phyloP scores from a whole-genome alignment of 2,329 filamentous ascomycete species.

The Neofusicoccum ribis region DNA sequence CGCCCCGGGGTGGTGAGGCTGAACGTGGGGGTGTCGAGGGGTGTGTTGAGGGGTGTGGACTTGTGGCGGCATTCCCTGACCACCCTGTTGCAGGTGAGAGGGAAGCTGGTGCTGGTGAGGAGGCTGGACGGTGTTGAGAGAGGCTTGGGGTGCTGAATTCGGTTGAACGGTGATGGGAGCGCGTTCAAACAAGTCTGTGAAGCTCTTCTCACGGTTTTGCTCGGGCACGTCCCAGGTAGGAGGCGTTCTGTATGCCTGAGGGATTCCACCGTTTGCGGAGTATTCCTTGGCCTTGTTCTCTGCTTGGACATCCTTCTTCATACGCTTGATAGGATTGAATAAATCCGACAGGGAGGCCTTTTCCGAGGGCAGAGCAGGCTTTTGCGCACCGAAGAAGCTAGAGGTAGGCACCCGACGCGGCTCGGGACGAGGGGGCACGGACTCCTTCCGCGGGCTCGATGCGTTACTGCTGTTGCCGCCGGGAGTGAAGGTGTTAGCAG shows the following conservation, averaged over 20 bases:
- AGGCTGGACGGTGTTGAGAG: conserved; percentile 62
- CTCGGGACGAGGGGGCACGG: conserved; percentile 34
- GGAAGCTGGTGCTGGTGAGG: conserved; percentile 83
- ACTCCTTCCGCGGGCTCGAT: conserved; percentile 68
- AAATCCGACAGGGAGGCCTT: conserved; percentile 54
- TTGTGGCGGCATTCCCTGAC: conserved; percentile 65
- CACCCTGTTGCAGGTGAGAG: conserved; percentile 75
- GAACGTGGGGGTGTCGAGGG: conserved; percentile 73
- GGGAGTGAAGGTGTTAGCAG: conserved; percentile 78
- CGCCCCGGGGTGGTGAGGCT: conserved; percentile 69
- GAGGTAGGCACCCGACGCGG: conserved; percentile 38
- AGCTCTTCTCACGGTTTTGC: conserved; percentile 74
- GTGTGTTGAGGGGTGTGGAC: conserved; percentile 74
- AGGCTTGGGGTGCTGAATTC: conserved; percentile 64
- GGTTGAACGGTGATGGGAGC: conserved; percentile 58
- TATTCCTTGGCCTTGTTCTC: conserved; percentile 61
- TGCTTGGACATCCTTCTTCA: conserved; percentile 63
- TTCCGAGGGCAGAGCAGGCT: conserved; percentile 63
- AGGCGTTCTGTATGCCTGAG: conserved; percentile 77
- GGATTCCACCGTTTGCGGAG: conserved; percentile 77
- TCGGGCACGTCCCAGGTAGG: conserved; percentile 78
- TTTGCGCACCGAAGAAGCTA: conserved; percentile 67
- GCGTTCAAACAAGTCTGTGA: conserved; percentile 77
- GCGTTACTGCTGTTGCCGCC: conserved; percentile 61
- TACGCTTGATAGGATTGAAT: conserved; percentile 67